These are phyloP conservation scores for Schizochytrium sp. DNA, from an alignment of 108 stramenopile species.

Conservation along the genomic window DNA sequence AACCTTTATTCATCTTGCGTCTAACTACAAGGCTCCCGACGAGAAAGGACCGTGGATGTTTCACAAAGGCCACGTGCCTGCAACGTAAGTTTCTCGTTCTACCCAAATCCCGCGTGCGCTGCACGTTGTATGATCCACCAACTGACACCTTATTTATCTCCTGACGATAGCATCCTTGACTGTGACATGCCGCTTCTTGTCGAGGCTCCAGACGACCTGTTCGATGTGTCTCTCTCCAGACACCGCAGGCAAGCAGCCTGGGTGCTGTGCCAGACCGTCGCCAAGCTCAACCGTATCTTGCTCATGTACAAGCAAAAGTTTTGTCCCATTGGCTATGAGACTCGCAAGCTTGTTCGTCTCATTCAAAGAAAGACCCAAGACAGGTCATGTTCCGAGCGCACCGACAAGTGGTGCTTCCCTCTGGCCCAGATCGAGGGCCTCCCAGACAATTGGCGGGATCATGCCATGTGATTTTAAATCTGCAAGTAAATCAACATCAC, in stretches of 20 bases:
- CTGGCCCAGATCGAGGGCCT: conserved; percentile 11
- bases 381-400: not conserved
- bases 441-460: not conserved
- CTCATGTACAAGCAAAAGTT: conserved; percentile 21
- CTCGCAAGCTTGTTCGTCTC: not conserved
- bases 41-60: conserved; percentile 13
- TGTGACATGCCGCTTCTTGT: not conserved
- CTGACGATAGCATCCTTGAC: not conserved
- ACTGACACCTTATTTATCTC: too few relatives aligned
- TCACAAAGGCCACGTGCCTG: conserved; percentile 1
- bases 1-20: not conserved
- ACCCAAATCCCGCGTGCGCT: too few relatives aligned
- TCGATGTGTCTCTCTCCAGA: not conserved
- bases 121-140: too few relatives aligned
- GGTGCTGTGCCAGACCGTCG: not conserved
- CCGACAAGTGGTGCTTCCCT: conserved; percentile 13
- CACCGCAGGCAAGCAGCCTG: not conserved
- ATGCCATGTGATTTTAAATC: not conserved
- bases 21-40: not conserved
- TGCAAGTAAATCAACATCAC: too few relatives aligned
- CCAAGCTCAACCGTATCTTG: not conserved
- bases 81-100: not conserved
- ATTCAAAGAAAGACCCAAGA: not conserved
- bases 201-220: conserved; percentile 8
- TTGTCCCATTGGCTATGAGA: not conserved